These are phyloP conservation scores for Sophora flavescens DNA, from an alignment of 306 rosid species.

Conservation along the genomic window DNA sequence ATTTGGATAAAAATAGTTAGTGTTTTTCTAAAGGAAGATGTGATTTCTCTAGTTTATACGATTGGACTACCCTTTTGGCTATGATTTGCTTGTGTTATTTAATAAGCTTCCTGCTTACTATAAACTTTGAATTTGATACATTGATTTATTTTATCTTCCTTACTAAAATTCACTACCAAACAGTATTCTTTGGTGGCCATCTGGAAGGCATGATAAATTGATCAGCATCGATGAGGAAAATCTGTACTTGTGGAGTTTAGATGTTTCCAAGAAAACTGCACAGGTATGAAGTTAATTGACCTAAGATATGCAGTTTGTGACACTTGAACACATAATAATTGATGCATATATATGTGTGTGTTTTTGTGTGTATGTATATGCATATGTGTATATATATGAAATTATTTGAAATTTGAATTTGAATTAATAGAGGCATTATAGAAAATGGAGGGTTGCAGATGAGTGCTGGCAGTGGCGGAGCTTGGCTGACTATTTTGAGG, in stretches of 20 bases:
- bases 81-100: conserved; percentile 2
- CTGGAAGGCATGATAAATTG: conserved; percentile 90
- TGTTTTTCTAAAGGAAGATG: conserved; percentile 6
- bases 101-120: conserved; percentile 31
- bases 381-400: no score
- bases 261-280: conserved; percentile 81
- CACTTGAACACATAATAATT: background rate
- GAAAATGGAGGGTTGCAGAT: conserved; percentile 37
- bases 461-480: no score
- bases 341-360: background rate
- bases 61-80: conserved; percentile 28
- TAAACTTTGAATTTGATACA: conserved; percentile 16
- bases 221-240: conserved; percentile 89
- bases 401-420: conserved; percentile 6
- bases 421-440: background rate
- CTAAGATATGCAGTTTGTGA: conserved; percentile 36
- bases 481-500: no score
- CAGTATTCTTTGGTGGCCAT: conserved; percentile 98
- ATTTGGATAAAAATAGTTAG: conserved; percentile 17
- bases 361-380: background rate
- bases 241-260: conserved; percentile 85
- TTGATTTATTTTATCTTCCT: conserved; percentile 35
- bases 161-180: conserved; percentile 41
- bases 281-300: conserved; percentile 64
- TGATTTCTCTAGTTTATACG: conserved; percentile 23